Conservation (phyloP, 176 grass and related monocot genomes). For the Musa schizocarpa region DNA sequence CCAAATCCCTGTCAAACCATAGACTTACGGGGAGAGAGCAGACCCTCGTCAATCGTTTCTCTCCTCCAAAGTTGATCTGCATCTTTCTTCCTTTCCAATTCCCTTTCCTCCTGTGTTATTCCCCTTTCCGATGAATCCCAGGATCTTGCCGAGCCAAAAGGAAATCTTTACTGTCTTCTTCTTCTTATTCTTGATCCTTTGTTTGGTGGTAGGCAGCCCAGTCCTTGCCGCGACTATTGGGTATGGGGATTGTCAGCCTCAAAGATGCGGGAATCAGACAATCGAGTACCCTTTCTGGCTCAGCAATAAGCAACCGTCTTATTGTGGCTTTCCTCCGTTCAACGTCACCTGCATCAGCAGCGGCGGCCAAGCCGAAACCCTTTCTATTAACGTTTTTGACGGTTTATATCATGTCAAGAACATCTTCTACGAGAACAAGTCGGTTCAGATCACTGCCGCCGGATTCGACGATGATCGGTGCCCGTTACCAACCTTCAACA, state of each 20-base stretch:
- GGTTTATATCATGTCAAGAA: constrained; percentile 18
- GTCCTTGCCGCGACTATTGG: not conserved
- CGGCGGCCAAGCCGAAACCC: not conserved
- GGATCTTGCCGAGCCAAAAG: not conserved
- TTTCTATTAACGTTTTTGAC: constrained; percentile 18
- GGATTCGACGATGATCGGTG: constrained; percentile 20
- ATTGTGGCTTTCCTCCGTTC: constrained; percentile 52
- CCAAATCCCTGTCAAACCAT: too few relatives aligned
- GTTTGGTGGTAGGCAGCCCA: not conserved
- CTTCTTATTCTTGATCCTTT: not conserved
- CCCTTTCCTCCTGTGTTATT: too few relatives aligned
- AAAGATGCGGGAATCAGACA: constrained; percentile 36
- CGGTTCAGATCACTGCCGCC: constrained; percentile 22
- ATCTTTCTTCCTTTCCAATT: too few relatives aligned
- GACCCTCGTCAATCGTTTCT: too few relatives aligned
- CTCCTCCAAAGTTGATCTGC: too few relatives aligned
- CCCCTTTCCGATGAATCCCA: not conserved
- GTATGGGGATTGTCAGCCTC: constrained; percentile 18
- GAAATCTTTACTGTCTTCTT: too few relatives aligned
- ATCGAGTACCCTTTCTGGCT: constrained; percentile 67
- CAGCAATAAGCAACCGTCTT: constrained; percentile 6
- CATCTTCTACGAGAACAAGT: constrained; percentile 41
- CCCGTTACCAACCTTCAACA: constrained; percentile 5
- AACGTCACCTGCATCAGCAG: constrained; percentile 22
- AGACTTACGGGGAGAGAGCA: too few relatives aligned